Evolutionary conservation across 192 early-diverging fungal species (phyloP).

Genomic region (Linderina pennispora): DNA sequence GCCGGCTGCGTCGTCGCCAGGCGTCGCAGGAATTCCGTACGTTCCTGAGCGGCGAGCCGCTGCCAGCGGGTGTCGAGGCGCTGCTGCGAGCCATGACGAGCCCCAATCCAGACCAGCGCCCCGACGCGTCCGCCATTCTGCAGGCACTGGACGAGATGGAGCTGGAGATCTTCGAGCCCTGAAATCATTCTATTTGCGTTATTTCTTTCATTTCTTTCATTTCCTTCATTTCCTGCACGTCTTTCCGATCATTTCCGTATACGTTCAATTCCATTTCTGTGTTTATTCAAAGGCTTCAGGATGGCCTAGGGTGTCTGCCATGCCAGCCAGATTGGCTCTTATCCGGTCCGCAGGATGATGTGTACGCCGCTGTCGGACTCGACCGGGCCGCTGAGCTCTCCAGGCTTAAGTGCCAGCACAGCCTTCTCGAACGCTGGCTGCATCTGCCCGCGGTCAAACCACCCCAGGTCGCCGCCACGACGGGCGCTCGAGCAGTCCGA

Average conservation of each 20-base stretch:
- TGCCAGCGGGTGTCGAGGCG: slow-evolving; percentile 27
- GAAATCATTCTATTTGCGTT: slow-evolving; percentile 3
- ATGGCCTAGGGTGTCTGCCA: too few species aligned
- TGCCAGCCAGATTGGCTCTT: slow-evolving; percentile 10
- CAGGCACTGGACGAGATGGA: slow-evolving; percentile 29
- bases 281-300: too few species aligned
- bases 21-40: slow-evolving; percentile 33
- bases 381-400: slow-evolving; percentile 74
- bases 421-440: slow-evolving; percentile 88
- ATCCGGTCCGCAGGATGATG: slow-evolving; percentile 86
- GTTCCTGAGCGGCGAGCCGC: slow-evolving; percentile 34
- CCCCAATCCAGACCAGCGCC: slow-evolving; percentile 29
- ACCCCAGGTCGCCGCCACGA: slow-evolving; percentile 80
- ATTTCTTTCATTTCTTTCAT: neutral
- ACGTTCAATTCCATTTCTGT: too few species aligned
- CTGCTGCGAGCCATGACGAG: slow-evolving; percentile 34
- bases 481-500: slow-evolving; percentile 93
- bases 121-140: slow-evolving; percentile 35
- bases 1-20: slow-evolving; percentile 25
- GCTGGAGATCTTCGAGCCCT: slow-evolving; percentile 38
- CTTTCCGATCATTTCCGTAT: neutral
- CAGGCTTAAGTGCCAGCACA: slow-evolving; percentile 76
- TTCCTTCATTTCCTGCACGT: neutral
- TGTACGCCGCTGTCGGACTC: slow-evolving; percentile 91
- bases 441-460: slow-evolving; percentile 86